These are phyloP conservation scores for Metschnikowia amazonensis DNA, from an alignment of 805 yeast genomes.

Conservation along the genomic window DNA sequence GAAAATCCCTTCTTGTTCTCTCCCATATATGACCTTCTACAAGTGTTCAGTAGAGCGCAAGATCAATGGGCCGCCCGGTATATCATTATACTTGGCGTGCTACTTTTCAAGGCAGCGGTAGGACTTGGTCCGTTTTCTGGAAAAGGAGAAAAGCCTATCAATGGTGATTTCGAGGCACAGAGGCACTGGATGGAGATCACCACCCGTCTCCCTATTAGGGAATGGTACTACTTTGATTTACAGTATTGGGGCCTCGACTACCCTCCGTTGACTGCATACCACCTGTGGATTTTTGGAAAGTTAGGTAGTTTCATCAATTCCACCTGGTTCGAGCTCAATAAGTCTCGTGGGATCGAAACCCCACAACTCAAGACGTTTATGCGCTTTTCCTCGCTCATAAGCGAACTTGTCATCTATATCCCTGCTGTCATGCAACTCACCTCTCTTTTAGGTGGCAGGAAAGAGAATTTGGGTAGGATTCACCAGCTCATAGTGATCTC, in stretches of 20 bases:
- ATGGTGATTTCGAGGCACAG: slow-evolving; percentile 97
- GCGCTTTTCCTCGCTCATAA: slow-evolving; percentile 73
- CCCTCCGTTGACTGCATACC: slow-evolving; percentile 95
- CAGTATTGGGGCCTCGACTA: slow-evolving; percentile 96
- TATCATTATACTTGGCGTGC: slow-evolving; percentile 65
- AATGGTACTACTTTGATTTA: slow-evolving; percentile 89
- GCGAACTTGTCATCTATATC: slow-evolving; percentile 69
- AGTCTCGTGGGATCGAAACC: slow-evolving; percentile 73
- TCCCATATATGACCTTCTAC: slow-evolving; percentile 74
- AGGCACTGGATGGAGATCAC: slow-evolving; percentile 98
- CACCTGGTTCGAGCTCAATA: slow-evolving; percentile 70
- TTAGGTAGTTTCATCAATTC: slow-evolving; percentile 63
- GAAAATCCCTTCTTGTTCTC: slow-evolving; percentile 10
- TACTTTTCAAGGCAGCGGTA: slow-evolving; percentile 76
- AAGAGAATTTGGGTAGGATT: slow-evolving; percentile 52
- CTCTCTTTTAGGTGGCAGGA: slow-evolving; percentile 60
- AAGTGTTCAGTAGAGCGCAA: slow-evolving; percentile 73
- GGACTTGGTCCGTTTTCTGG: slow-evolving; percentile 92
- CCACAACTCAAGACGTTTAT: slow-evolving; percentile 70
- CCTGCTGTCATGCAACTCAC: slow-evolving; percentile 78
- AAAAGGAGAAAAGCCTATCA: slow-evolving; percentile 62
- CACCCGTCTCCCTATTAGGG: slow-evolving; percentile 58
- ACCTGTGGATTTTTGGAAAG: slow-evolving; percentile 75
- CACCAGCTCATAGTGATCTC: slow-evolving; percentile 76
- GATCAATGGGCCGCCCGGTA: slow-evolving; percentile 90